phyloP scores from a whole-genome alignment of 805 yeast genomes.

The Myxozyma nipponensis region DNA sequence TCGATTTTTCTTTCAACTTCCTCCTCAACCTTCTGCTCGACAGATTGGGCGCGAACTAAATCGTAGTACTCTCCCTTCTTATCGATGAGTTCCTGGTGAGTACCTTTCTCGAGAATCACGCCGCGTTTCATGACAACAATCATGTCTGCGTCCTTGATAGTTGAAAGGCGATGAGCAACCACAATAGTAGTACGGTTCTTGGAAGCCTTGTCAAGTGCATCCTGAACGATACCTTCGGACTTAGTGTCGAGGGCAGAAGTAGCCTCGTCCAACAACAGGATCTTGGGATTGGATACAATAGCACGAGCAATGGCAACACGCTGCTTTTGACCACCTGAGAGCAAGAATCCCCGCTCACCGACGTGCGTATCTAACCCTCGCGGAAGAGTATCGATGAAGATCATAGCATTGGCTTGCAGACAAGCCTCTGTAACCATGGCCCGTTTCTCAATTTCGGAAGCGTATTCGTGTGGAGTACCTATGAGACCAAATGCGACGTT shows the following conservation, averaged over 20 bases:
- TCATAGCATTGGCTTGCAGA: constrained; percentile 49
- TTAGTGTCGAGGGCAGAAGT: constrained; percentile 63
- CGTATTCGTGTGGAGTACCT: constrained; percentile 33
- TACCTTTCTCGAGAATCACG: constrained; percentile 44
- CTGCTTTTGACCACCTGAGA: constrained; percentile 68
- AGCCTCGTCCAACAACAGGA: constrained; percentile 61
- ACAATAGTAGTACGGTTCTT: constrained; percentile 45
- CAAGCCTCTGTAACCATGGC: constrained; percentile 44
- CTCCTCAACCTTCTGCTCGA: constrained; percentile 20
- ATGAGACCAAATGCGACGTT: constrained; percentile 72
- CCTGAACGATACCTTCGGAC: constrained; percentile 57
- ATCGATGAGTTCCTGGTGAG: constrained; percentile 34
- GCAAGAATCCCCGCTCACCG: constrained; percentile 56
- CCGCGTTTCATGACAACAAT: constrained; percentile 45
- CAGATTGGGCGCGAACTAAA: constrained; percentile 33
- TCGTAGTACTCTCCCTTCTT: constrained; percentile 30
- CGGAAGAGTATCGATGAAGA: constrained; percentile 51
- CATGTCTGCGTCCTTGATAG: constrained; percentile 48
- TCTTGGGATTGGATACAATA: constrained; percentile 51
- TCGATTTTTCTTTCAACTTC: constrained; percentile 6
- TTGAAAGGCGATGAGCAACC: constrained; percentile 51
- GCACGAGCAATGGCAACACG: constrained; percentile 62
- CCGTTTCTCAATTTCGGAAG: constrained; percentile 40
- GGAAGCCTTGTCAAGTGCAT: constrained; percentile 42
- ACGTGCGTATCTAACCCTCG: constrained; percentile 47